These are phyloP conservation scores for Ceratocystis variospora DNA, from an alignment of 2,329 filamentous ascomycete genomes.

Conservation along the genomic window DNA sequence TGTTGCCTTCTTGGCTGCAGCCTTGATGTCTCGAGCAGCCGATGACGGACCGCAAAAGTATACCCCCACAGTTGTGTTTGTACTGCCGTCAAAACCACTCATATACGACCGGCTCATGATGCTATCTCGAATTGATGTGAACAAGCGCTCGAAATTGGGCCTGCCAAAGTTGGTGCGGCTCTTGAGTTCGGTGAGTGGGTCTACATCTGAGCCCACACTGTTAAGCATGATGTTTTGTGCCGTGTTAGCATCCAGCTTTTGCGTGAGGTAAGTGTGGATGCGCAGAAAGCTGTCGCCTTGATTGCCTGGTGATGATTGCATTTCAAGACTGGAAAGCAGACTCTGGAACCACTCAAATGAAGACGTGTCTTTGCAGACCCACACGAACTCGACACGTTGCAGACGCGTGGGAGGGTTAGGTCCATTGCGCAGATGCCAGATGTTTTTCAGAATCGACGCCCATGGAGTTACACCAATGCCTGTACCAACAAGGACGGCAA, in stretches of 20 bases:
- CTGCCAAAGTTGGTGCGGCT: slow-evolving; percentile 78
- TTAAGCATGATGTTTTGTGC: slow-evolving; percentile 83
- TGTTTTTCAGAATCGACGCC: slow-evolving; percentile 72
- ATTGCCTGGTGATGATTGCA: slow-evolving; percentile 51
- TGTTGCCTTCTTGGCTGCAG: slow-evolving; percentile 62
- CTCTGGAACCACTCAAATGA: slow-evolving; percentile 93
- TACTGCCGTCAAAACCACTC: slow-evolving; percentile 52
- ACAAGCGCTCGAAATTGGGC: slow-evolving; percentile 63
- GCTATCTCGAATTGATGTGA: slow-evolving; percentile 64
- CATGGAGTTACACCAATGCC: slow-evolving; percentile 67
- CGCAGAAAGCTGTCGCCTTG: slow-evolving; percentile 62
- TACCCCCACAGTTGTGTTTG: slow-evolving; percentile 44
- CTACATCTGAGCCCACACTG: slow-evolving; percentile 64
- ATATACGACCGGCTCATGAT: slow-evolving; percentile 66
- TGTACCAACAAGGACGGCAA: slow-evolving; percentile 63
- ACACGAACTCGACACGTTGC: slow-evolving; percentile 81
- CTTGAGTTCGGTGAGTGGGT: slow-evolving; percentile 71
- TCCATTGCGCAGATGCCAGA: slow-evolving; percentile 72
- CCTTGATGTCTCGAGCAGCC: slow-evolving; percentile 65
- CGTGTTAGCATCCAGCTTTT: slow-evolving; percentile 68
- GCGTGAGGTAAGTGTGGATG: slow-evolving; percentile 83
- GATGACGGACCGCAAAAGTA: slow-evolving; percentile 21
- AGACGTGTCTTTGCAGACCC: slow-evolving; percentile 76
- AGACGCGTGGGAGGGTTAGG: slow-evolving; percentile 70
- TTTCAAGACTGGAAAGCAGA: slow-evolving; percentile 66